Conservation (phyloP, 352 stramenopile genomes). For the Stramenopiles sp. region DNA sequence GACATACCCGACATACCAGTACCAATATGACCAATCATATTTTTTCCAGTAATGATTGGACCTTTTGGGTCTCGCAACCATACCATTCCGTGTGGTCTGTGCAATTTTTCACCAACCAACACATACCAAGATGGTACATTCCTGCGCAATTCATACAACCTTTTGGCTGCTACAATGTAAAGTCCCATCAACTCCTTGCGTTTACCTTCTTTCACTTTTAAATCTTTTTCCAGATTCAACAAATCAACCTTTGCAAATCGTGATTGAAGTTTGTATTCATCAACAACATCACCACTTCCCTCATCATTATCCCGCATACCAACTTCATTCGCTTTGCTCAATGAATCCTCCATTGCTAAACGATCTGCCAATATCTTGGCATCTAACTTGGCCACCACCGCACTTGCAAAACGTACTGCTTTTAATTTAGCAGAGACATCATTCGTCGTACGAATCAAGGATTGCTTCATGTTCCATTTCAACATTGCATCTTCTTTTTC, state of each 20-base stretch:
- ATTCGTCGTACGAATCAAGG: neutral
- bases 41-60: neutral
- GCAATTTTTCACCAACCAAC: neutral
- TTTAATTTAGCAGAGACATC: neutral
- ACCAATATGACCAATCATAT: neutral
- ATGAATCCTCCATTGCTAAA: neutral
- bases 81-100: neutral
- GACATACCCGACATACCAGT: neutral
- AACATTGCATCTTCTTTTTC: slow-evolving; percentile 7
- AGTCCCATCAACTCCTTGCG: neutral
- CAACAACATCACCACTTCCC: neutral
- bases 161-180: neutral
- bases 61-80: neutral
- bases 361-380: neutral
- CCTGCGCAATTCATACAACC: slow-evolving; percentile 8
- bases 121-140: slow-evolving; percentile 5
- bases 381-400: neutral
- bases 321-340: neutral
- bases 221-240: neutral
- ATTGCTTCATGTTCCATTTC: slow-evolving; percentile 5
- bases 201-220: neutral
- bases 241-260: neutral
- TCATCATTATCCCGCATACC: neutral
- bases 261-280: neutral
- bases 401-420: neutral